Evolutionary conservation across 2,329 filamentous ascomycete species (phyloP).

Genomic region (Cladosporium velox): DNA sequence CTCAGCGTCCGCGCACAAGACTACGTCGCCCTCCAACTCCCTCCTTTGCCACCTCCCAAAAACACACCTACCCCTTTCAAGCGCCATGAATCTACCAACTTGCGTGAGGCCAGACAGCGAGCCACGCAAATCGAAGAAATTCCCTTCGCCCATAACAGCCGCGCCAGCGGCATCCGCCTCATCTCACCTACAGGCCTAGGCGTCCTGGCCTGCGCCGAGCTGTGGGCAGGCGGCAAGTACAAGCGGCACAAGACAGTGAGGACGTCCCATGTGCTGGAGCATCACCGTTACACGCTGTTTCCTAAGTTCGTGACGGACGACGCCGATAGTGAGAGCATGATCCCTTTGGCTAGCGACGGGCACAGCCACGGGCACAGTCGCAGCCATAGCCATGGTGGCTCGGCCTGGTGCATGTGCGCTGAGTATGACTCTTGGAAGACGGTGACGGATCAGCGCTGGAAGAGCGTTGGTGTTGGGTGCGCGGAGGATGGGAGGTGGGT

Average conservation of each 20-base stretch:
- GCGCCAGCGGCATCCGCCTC: slow-evolving; percentile 16
- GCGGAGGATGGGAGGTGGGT: slow-evolving; percentile 26
- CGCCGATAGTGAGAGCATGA: not conserved
- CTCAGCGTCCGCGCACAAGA: slow-evolving; percentile 17
- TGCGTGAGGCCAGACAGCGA: not conserved
- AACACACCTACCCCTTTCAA: not conserved
- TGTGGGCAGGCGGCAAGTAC: slow-evolving; percentile 26
- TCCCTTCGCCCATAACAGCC: not conserved
- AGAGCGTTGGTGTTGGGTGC: slow-evolving; percentile 21
- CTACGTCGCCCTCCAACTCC: not conserved
- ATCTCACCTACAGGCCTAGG: slow-evolving; percentile 24
- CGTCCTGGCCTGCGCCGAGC: slow-evolving; percentile 24
- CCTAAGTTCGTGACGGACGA: not conserved
- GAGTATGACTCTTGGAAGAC: slow-evolving; percentile 16
- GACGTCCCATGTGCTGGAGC: not conserved
- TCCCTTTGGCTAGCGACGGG: not conserved
- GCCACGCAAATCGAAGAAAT: not conserved
- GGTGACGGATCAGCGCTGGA: slow-evolving; percentile 22
- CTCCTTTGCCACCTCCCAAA: slow-evolving; percentile 7
- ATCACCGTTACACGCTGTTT: slow-evolving; percentile 2
- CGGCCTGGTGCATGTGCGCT: not conserved
- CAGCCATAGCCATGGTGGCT: not conserved
- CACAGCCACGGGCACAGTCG: not conserved
- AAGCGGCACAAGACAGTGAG: slow-evolving; percentile 19
- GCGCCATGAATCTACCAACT: not conserved